These are phyloP conservation scores for Kwoniella europaea DNA, from an alignment of 768 basidiomycete genomes.

Conservation along the genomic window DNA sequence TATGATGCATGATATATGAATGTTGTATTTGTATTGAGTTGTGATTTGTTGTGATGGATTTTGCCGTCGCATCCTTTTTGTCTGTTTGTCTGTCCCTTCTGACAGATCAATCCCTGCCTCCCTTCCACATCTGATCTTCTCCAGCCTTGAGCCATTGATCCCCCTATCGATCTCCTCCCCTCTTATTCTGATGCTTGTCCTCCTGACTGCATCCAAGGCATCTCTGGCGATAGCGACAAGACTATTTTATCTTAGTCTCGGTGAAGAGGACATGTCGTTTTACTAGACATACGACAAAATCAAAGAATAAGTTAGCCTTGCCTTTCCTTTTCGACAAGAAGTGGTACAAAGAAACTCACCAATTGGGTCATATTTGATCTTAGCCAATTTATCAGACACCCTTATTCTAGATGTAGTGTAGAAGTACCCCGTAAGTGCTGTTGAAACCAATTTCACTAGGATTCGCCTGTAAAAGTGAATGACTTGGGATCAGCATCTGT, in stretches of 20 bases:
- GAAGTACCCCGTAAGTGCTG: slow-evolving; percentile 88
- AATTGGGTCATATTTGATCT: slow-evolving; percentile 89
- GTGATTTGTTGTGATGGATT: too few species aligned
- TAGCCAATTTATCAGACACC: slow-evolving; percentile 75
- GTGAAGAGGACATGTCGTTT: slow-evolving; percentile 56
- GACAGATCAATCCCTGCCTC: too few species aligned
- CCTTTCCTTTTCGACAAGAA: neutral
- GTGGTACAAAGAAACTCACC: slow-evolving; percentile 62
- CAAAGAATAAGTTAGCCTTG: neutral
- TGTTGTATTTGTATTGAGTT: neutral
- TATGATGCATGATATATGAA: slow-evolving; percentile 39
- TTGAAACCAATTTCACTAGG: slow-evolving; percentile 85
- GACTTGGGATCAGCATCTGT: neutral
- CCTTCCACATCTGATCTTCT: too few species aligned
- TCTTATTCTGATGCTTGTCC: too few species aligned
- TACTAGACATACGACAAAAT: slow-evolving; percentile 26
- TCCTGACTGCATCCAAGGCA: too few species aligned
- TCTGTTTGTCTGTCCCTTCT: too few species aligned
- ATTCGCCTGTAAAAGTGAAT: slow-evolving; percentile 66
- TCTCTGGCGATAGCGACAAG: too few species aligned
- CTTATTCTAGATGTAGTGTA: slow-evolving; percentile 81
- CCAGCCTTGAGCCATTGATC: too few species aligned
- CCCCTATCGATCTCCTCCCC: too few species aligned
- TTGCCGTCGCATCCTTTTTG: too few species aligned
- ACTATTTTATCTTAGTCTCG: slow-evolving; percentile 56